Conservation (phyloP, 2,329 filamentous ascomycete species). For the Colletotrichum viniferum region DNA sequence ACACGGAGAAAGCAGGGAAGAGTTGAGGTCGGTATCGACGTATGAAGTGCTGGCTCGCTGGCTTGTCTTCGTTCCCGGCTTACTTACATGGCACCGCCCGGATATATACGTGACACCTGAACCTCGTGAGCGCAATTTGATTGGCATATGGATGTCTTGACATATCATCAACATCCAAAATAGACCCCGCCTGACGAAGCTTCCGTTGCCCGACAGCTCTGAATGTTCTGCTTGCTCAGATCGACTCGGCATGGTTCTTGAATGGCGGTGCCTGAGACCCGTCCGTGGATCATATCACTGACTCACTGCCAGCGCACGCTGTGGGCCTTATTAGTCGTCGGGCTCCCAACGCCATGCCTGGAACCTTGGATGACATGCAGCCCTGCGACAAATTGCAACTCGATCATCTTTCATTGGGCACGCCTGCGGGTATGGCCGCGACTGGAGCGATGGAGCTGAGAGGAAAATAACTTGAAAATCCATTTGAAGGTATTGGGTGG, state of each 20-base stretch:
- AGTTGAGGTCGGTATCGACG: not conserved
- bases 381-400: not conserved
- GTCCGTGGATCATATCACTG: conserved; percentile 10
- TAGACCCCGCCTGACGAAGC: not conserved
- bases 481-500: conserved; percentile 2
- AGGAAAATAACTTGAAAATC: not conserved
- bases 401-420: not conserved
- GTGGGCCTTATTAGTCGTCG: conserved; percentile 10
- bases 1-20: not conserved
- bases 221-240: not conserved
- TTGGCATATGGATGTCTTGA: not conserved
- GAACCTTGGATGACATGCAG: conserved; percentile 14
- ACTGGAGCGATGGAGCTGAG: not conserved
- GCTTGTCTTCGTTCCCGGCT: conserved; percentile 5
- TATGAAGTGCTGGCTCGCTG: not conserved
- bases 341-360: not conserved
- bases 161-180: not conserved
- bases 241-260: not conserved
- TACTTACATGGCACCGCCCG: conserved; percentile 13
- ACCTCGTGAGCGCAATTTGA: conserved; percentile 2
- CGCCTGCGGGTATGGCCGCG: conserved; percentile 3
- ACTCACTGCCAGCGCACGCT: conserved; percentile 19
- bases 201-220: not conserved
- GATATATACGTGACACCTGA: conserved; percentile 16
- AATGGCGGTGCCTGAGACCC: conserved; percentile 16